Evolutionary conservation across 1,284 basidiomycete genomes (phyloP).

Genomic region (Leccinum subspadiceum): DNA sequence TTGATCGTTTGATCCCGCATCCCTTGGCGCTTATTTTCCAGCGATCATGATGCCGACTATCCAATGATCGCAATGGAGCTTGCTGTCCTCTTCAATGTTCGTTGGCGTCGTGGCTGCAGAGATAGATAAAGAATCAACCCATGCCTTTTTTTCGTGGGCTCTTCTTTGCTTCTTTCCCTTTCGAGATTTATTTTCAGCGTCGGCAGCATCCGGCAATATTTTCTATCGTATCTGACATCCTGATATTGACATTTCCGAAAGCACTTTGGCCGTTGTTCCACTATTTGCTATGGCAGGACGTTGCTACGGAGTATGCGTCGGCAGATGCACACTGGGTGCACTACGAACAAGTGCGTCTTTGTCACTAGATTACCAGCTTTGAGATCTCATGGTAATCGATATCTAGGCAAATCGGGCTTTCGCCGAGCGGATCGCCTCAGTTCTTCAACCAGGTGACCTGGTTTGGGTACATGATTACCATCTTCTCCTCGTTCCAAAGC

Average conservation of each 20-base stretch:
- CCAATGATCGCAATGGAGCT: background rate
- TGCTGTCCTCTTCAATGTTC: background rate
- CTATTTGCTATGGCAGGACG: constrained; percentile 97
- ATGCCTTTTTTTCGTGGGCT: background rate
- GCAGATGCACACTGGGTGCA: constrained; percentile 76
- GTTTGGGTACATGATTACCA: constrained; percentile 94
- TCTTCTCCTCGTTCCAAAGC: constrained; percentile 84
- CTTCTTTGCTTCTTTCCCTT: constrained; percentile 1
- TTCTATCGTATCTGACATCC: background rate
- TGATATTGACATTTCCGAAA: constrained; percentile 29
- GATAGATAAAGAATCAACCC: constrained; percentile 1
- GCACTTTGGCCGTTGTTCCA: constrained; percentile 98
- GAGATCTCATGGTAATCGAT: constrained; percentile 8
- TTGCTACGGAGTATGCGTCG: constrained; percentile 74
- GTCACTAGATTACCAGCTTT: background rate
- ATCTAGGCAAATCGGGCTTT: constrained; percentile 82
- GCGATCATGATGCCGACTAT: background rate
- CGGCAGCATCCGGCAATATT: background rate
- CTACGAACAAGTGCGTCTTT: constrained; percentile 26
- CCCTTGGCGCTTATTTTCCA: background rate
- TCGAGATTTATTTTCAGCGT: background rate
- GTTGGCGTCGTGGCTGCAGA: background rate
- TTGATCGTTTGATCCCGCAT: constrained; percentile 11
- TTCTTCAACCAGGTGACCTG: constrained; percentile 88
- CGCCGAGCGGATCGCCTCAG: constrained; percentile 71